Percentiles rank a stretch among this genome's conserved stretches.
These are phyloP conservation scores for Pseudozyma sp. DNA, from an alignment of 1,284 basidiomycete genomes.

Conservation along the genomic window DNA sequence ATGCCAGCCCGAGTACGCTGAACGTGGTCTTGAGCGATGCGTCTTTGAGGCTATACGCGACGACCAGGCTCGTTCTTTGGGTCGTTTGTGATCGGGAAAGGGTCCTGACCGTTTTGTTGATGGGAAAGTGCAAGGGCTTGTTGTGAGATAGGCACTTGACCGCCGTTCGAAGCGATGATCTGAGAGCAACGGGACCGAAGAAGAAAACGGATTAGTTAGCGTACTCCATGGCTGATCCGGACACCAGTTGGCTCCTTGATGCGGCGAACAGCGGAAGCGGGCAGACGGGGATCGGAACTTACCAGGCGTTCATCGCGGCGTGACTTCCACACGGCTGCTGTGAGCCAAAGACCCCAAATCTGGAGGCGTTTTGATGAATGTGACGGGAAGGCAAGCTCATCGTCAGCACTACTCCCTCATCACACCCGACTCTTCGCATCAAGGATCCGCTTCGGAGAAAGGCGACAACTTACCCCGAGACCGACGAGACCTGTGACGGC, in stretches of 20 bases:
- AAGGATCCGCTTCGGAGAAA: neutral
- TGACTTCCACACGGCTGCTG: slow-evolving; percentile 64
- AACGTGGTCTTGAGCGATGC: too few relatives aligned
- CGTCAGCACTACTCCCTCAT: neutral
- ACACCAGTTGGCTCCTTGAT: neutral
- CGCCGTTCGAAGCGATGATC: slow-evolving; percentile 35
- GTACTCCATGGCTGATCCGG: neutral
- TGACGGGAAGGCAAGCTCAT: neutral
- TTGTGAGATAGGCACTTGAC: slow-evolving; percentile 40
- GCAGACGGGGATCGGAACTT: slow-evolving; percentile 14
- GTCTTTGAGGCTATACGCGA: slow-evolving; percentile 11
- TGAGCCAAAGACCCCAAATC: slow-evolving; percentile 65
- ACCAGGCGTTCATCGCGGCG: slow-evolving; percentile 58
- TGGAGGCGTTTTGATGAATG: slow-evolving; percentile 1
- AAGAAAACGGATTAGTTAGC: neutral
- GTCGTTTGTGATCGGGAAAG: slow-evolving; percentile 46
- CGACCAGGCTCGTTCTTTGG: slow-evolving; percentile 44
- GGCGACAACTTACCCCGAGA: slow-evolving; percentile 51
- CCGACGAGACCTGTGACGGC: slow-evolving; percentile 60
- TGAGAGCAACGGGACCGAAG: neutral
- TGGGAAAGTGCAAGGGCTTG: slow-evolving; percentile 37
- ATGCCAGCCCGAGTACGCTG: too few relatives aligned
- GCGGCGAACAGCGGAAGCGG: neutral
- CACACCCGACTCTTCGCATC: neutral
- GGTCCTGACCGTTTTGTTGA: slow-evolving; percentile 34